These are phyloP conservation scores for Coniochaeta sp. DNA, from an alignment of 2,329 filamentous ascomycete genomes.

Conservation along the genomic window DNA sequence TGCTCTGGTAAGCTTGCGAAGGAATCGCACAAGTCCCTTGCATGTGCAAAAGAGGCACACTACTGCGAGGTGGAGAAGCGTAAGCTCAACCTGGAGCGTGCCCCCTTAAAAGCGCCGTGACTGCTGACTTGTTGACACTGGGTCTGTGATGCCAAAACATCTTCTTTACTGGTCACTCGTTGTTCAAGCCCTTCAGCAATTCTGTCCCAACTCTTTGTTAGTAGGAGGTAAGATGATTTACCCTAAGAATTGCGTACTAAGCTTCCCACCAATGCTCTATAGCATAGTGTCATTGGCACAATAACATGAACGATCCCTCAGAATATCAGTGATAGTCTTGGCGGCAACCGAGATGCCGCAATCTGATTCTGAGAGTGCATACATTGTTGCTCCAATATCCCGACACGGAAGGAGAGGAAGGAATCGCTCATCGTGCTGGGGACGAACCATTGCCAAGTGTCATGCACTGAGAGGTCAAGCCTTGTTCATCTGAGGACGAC, in stretches of 20 bases:
- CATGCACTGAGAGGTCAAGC: not conserved
- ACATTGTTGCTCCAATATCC: not conserved
- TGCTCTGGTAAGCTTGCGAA: not conserved
- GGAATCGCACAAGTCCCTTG: slow-evolving; percentile 1
- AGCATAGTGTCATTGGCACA: not conserved
- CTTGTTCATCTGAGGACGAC: not conserved
- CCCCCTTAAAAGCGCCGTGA: not conserved
- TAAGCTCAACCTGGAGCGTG: not conserved
- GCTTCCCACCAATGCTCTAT: not conserved
- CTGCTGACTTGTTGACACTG: not conserved
- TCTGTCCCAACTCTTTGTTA: not conserved
- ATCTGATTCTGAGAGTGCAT: not conserved
- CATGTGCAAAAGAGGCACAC: not conserved
- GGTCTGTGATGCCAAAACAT: not conserved
- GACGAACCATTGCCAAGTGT: not conserved
- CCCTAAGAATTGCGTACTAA: not conserved
- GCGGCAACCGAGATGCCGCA: not conserved
- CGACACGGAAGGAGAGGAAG: not conserved
- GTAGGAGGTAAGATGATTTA: not conserved
- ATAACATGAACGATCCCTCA: not conserved
- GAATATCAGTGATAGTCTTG: not conserved
- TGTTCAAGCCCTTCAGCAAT: not conserved
- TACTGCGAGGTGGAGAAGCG: not conserved
- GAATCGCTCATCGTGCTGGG: not conserved
- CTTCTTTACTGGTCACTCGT: not conserved